A percentile compares a stretch with the other conserved stretches of the same genome.
Evolutionary conservation across 768 basidiomycete species (phyloP).

Genomic region (Artomyces pyxidatus): DNA sequence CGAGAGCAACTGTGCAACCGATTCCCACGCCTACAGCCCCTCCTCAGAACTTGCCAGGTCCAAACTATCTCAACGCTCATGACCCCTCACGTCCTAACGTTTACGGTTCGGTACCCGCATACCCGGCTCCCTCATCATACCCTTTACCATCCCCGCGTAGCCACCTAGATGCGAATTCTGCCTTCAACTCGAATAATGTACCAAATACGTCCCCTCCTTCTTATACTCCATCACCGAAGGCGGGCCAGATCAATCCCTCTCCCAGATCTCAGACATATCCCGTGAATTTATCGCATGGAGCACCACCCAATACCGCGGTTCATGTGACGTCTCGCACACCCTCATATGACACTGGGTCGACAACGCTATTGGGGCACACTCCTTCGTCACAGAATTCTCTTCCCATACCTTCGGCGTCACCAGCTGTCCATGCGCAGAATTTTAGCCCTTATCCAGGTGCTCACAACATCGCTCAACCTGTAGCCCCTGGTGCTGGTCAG

Average conservation of each 20-base stretch:
- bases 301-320: conserved; percentile 2
- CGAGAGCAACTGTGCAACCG: conserved; percentile 3
- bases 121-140: conserved; percentile 14
- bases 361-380: conserved; percentile 15
- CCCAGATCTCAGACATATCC: conserved; percentile 12
- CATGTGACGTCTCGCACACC: conserved; percentile 12
- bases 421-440: conserved; percentile 7
- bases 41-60: background rate
- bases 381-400: conserved; percentile 14
- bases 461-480: conserved; percentile 1
- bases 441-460: background rate
- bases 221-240: conserved; percentile 13
- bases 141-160: conserved; percentile 8
- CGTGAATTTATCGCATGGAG: conserved; percentile 5
- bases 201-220: conserved; percentile 3
- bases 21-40: background rate
- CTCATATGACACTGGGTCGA: conserved; percentile 16
- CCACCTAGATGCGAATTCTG: conserved; percentile 11
- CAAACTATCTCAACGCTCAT: conserved; percentile 5
- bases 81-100: conserved; percentile 12
- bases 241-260: conserved; percentile 11
- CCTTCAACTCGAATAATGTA: conserved; percentile 5
- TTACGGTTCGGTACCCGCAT: conserved; percentile 8
- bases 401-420: conserved; percentile 7
- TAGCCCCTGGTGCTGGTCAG: background rate